Percentiles rank a stretch among this genome's conserved stretches.
phyloP scores from a whole-genome alignment of 768 basidiomycete genomes.

The Coprinopsis marcescibilis region DNA sequence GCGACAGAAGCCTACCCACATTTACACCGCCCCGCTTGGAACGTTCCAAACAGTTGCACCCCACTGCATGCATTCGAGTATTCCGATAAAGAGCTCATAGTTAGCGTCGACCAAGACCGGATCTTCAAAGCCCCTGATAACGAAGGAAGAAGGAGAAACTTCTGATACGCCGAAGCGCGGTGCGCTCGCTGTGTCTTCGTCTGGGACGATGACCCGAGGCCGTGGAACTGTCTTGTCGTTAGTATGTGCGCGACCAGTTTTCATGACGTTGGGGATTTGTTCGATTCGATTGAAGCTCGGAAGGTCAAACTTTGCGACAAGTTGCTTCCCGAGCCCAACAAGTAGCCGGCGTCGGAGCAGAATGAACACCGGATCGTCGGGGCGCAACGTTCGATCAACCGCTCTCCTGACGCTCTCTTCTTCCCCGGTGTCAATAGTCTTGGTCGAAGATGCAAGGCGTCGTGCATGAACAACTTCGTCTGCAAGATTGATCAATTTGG shows the following conservation, averaged over 20 bases:
- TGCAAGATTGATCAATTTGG: slow-evolving; percentile 62
- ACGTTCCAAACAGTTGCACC: slow-evolving; percentile 50
- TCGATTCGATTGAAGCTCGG: background rate
- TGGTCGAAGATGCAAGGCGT: slow-evolving; percentile 15
- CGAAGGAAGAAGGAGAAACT: slow-evolving; percentile 8
- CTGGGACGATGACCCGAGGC: slow-evolving; percentile 14
- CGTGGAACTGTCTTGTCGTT: slow-evolving; percentile 17
- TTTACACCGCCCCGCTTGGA: slow-evolving; percentile 21
- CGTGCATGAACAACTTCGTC: slow-evolving; percentile 66
- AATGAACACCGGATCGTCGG: slow-evolving; percentile 60
- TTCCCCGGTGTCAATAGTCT: slow-evolving; percentile 29
- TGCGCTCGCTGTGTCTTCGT: slow-evolving; percentile 1
- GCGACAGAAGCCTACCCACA: background rate
- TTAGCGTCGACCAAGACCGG: slow-evolving; percentile 42
- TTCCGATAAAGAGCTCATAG: slow-evolving; percentile 32
- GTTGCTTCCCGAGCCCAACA: slow-evolving; percentile 24
- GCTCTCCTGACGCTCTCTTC: slow-evolving; percentile 51
- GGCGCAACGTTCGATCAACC: slow-evolving; percentile 57
- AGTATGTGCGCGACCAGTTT: slow-evolving; percentile 25
- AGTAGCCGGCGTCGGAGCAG: slow-evolving; percentile 57
- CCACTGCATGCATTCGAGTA: slow-evolving; percentile 47
- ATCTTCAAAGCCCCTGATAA: slow-evolving; percentile 66
- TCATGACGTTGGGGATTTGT: slow-evolving; percentile 28
- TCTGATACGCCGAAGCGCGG: slow-evolving; percentile 14
- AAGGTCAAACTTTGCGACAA: background rate